Percentiles rank a stretch among this genome's conserved stretches.
Evolutionary conservation across 257 asterid species (phyloP).

Genomic region (Ilex aquifolium): DNA sequence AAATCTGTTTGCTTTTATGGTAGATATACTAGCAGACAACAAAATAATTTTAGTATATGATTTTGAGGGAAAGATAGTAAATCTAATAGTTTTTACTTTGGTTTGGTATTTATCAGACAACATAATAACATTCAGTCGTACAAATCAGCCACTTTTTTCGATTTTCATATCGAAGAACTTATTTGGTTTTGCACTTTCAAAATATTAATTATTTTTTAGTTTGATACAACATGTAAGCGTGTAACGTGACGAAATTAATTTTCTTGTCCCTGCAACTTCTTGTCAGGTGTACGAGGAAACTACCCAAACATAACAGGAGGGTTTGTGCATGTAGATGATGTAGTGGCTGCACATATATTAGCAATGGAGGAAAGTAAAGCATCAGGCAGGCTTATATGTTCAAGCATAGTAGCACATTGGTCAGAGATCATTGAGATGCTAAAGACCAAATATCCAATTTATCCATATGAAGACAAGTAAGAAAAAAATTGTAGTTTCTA

Average conservation of each 20-base stretch:
- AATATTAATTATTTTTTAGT: no score
- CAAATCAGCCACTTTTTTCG: no score
- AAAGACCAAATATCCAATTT: conserved; percentile 59
- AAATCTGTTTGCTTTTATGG: no score
- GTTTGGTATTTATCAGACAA: no score
- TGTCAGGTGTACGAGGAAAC: conserved; percentile 54
- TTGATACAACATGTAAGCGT: no score
- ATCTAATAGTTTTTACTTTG: no score
- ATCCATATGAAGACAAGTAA: conserved; percentile 65
- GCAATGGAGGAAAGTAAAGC: conserved; percentile 79
- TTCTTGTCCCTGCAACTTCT: neutral
- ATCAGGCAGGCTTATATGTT: conserved; percentile 76
- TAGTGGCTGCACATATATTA: conserved; percentile 69
- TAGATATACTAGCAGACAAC: no score
- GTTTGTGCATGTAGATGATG: conserved; percentile 91
- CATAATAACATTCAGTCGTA: no score
- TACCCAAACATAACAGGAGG: conserved; percentile 67
- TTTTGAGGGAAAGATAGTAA: no score
- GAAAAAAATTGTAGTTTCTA: neutral
- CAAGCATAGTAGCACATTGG: conserved; percentile 78
- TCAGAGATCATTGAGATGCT: conserved; percentile 66
- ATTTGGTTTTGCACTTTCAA: no score
- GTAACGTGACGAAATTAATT: neutral
- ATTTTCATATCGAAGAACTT: no score
- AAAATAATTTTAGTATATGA: no score